Percentiles rank a stretch among this genome's conserved stretches.
phyloP scores from a whole-genome alignment of 2,329 filamentous ascomycete genomes.

The Monosporascus sp. region DNA sequence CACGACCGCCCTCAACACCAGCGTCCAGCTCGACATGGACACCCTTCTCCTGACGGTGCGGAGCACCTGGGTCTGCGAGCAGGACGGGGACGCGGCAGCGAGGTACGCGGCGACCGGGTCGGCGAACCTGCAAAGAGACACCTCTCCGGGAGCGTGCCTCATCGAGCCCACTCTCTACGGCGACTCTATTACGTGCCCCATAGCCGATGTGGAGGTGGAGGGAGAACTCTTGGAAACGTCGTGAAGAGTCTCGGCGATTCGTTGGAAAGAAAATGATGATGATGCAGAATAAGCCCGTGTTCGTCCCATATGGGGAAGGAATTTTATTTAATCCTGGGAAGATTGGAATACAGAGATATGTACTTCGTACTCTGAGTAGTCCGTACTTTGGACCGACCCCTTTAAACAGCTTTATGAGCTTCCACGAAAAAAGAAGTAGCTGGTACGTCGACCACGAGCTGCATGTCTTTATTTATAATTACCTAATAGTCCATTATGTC shows the following conservation, averaged over 20 bases:
- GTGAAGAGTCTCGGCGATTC: background rate
- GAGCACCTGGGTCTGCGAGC: slow-evolving; percentile 12
- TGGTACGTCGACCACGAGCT: too few species aligned
- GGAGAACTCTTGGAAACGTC: background rate
- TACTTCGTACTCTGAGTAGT: too few species aligned
- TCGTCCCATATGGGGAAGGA: too few species aligned
- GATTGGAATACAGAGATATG: too few species aligned
- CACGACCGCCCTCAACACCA: slow-evolving; percentile 5
- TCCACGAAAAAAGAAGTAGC: too few species aligned
- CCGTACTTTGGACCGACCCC: too few species aligned
- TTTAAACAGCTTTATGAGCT: too few species aligned
- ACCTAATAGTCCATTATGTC: too few species aligned
- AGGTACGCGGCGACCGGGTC: slow-evolving; percentile 9
- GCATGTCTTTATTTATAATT: too few species aligned
- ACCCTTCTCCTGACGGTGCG: slow-evolving; percentile 6
- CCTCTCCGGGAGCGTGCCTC: slow-evolving; percentile 12
- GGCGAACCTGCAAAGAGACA: slow-evolving; percentile 5
- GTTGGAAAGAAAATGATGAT: too few species aligned
- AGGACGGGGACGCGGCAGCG: slow-evolving; percentile 2
- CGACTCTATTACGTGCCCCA: slow-evolving; percentile 12
- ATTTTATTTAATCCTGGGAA: too few species aligned
- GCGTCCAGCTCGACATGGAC: slow-evolving; percentile 12
- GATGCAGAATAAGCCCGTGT: too few species aligned
- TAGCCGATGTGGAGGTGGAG: slow-evolving; percentile 10
- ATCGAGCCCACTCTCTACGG: slow-evolving; percentile 10